Evolutionary conservation across 2,329 filamentous ascomycete genomes (phyloP).

Genomic region (Fusarium veterinarium): DNA sequence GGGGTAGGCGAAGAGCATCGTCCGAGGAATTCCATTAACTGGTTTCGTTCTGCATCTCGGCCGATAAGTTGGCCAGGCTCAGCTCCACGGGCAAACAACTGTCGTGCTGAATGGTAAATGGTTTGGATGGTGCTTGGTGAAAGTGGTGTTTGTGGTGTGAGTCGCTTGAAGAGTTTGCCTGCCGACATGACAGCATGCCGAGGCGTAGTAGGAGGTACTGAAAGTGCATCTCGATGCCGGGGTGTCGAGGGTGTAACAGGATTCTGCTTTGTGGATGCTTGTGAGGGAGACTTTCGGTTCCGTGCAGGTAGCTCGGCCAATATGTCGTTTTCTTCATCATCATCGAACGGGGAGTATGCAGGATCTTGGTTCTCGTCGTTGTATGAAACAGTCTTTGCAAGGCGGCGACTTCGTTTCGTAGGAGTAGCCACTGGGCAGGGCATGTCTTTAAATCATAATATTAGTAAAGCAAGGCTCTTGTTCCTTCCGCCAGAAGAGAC

Average conservation of each 20-base stretch:
- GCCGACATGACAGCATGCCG: constrained; percentile 84
- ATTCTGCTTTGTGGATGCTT: constrained; percentile 54
- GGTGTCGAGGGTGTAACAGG: constrained; percentile 79
- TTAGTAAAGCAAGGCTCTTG: constrained; percentile 24
- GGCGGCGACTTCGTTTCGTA: constrained; percentile 60
- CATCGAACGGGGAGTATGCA: constrained; percentile 46
- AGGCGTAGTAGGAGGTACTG: constrained; percentile 79
- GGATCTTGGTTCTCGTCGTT: constrained; percentile 76
- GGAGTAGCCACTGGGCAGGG: constrained; percentile 48
- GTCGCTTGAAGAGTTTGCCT: constrained; percentile 79
- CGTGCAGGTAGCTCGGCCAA: constrained; percentile 51
- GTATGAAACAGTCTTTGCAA: constrained; percentile 56
- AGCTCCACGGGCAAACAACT: constrained; percentile 85
- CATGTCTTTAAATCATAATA: constrained; percentile 33
- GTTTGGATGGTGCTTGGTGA: constrained; percentile 77
- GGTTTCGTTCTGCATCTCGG: constrained; percentile 74
- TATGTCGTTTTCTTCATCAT: constrained; percentile 57
- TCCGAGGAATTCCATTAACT: constrained; percentile 76
- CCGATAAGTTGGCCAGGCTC: constrained; percentile 81
- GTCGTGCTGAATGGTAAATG: constrained; percentile 87
- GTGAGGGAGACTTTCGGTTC: constrained; percentile 45
- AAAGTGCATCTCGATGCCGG: constrained; percentile 82
- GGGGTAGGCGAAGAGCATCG: constrained; percentile 68
- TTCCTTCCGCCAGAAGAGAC: constrained; percentile 29
- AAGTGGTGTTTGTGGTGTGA: constrained; percentile 79